Evolutionary conservation across 108 stramenopile species (phyloP), one percentile per base, ranked within the genome.

Genomic region (Pseudonitzschia multistriata): DNA sequence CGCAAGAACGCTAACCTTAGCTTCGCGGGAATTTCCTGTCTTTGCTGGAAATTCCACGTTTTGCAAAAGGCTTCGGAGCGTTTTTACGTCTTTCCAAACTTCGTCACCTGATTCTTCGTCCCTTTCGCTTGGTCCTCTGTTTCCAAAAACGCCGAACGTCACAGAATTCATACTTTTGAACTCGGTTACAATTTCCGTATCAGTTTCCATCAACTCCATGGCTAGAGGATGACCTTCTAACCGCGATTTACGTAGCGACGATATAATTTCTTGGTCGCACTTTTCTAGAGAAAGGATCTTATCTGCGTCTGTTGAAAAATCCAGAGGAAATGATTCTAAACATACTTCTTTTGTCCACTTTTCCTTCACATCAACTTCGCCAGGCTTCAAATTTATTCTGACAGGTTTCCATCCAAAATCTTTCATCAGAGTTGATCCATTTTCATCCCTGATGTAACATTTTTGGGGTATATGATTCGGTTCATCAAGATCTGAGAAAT

Each of bases 401-500:
- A 75, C 42, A 10, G 74, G 67, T 55, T 75, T 68, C 74, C 74
- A 75, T 13, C 61, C 74, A 68, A 67, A 75, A 14, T 67, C 47
- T 55, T 68, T 68, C 45, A 54, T 68, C 10, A 49, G 5, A 27
- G 59, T 66, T 42, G 22, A 29, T 14, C 74, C 67, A 19, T 63
- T 61, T 36, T 75, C 74, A 68, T 75, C 74, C 3, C 63, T 68
- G 49, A 75, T 75, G 22, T 68, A 67, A 37, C 66, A 37, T 30
- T 15, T 29, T 54, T 66, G 0, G 17, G 74, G 74, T 49, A 48
- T 67, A 35, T 65, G 54, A 40, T 60, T 59, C 17, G 66, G 73
- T 49, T 60, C 65, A 13, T 25, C 10, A n/a, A 60, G 10, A 49
- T 59, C 33, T 60, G 59, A 60, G 5, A 25, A 5, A 52, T 42